These are phyloP conservation scores for Diplodia sapinea DNA, from an alignment of 2,329 filamentous ascomycete genomes.

Conservation along the genomic window DNA sequence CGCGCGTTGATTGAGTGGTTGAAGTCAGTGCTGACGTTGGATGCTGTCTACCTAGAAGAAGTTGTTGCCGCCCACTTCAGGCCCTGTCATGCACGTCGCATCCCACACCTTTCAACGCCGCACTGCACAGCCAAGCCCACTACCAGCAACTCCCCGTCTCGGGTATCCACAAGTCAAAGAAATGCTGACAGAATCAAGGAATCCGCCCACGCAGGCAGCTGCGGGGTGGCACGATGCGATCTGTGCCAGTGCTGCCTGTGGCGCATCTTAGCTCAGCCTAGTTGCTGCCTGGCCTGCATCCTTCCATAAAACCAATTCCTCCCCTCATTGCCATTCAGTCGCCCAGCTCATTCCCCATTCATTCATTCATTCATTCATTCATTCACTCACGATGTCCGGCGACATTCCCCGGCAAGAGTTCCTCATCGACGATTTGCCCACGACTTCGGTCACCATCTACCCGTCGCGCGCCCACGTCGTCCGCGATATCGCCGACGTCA, in stretches of 20 bases:
- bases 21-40: not conserved
- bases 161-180: not conserved
- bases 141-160: not conserved
- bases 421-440: constrained; percentile 60
- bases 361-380: not conserved
- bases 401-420: constrained; percentile 32
- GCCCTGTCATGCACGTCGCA: not conserved
- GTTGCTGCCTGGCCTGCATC: constrained; percentile 23
- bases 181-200: not conserved
- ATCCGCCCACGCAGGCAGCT: not conserved
- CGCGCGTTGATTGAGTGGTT: no score
- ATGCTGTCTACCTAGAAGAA: not conserved
- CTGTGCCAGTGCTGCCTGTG: constrained; percentile 22
- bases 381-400: constrained; percentile 12
- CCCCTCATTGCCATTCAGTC: not conserved
- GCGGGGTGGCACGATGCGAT: not conserved
- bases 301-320: not conserved
- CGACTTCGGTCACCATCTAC: constrained; percentile 68
- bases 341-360: not conserved
- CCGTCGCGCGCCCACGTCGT: constrained; percentile 66
- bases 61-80: not conserved
- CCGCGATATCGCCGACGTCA: constrained; percentile 63
- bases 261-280: constrained; percentile 8
- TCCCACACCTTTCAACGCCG: not conserved
- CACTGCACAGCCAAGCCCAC: not conserved